Conservation (phyloP, 768 basidiomycete genomes). For the Kwoniella mangroviensis region DNA sequence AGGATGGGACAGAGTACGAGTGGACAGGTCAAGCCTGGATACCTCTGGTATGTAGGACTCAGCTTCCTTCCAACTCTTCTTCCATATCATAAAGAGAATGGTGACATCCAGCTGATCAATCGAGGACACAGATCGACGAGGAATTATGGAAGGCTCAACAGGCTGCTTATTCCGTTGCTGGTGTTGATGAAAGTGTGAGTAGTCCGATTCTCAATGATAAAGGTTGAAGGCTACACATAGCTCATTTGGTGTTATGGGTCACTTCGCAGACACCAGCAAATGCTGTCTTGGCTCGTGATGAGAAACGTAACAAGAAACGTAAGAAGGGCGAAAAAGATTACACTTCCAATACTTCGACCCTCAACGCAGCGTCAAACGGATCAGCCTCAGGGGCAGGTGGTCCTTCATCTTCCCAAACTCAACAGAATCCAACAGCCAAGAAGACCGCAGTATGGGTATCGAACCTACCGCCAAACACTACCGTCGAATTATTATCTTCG, state of each 20-base stretch:
- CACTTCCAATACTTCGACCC: conserved; percentile 63
- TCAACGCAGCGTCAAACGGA: neutral
- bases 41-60: conserved; percentile 69
- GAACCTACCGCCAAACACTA: conserved; percentile 76
- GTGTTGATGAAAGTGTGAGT: conserved; percentile 91
- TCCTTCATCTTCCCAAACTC: conserved; percentile 61
- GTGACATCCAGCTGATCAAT: neutral
- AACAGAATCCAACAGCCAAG: conserved; percentile 64
- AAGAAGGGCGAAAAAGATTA: conserved; percentile 65
- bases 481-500: conserved; percentile 72
- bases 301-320: conserved; percentile 63
- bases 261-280: conserved; percentile 75
- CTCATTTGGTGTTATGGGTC: no score
- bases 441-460: conserved; percentile 93
- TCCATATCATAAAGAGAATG: neutral
- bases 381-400: conserved; percentile 62
- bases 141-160: conserved; percentile 86
- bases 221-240: neutral
- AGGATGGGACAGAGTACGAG: conserved; percentile 88
- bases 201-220: neutral
- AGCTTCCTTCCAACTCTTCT: neutral
- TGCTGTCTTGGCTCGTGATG: conserved; percentile 66
- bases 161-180: conserved; percentile 87
- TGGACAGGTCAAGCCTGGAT: conserved; percentile 88
- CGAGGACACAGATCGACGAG: conserved; percentile 71